phyloP scores from a whole-genome alignment of 306 rosid genomes.

The Coriaria nepalensis region DNA sequence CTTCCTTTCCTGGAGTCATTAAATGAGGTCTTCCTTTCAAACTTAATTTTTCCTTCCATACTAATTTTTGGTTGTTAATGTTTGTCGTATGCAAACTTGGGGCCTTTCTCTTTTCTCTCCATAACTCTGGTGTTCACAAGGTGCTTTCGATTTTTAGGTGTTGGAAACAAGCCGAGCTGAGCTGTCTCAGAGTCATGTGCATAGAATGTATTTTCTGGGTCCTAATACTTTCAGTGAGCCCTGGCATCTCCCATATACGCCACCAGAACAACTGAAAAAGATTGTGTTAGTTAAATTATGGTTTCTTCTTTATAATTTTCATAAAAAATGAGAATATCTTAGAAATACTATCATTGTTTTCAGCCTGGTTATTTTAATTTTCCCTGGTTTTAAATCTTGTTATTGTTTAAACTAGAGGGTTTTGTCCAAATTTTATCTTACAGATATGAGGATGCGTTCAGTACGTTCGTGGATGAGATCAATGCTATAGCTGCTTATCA shows the following conservation, averaged over 20 bases:
- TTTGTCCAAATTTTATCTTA: no score
- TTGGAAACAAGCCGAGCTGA: slow-evolving; percentile 97
- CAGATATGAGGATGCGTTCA: slow-evolving; percentile 90
- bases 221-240: slow-evolving; percentile 94
- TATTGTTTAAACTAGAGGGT: no score
- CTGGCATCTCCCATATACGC: slow-evolving; percentile 89
- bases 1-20: slow-evolving; percentile 93
- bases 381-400: no score
- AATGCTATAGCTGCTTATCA: slow-evolving; percentile 85
- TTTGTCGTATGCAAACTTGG: no score
- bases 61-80: no score
- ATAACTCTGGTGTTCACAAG: no score
- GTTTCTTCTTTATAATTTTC: no score
- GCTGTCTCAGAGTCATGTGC: slow-evolving; percentile 93
- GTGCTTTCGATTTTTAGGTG: slow-evolving; percentile 38
- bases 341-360: no score
- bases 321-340: no score
- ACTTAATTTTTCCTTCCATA: no score
- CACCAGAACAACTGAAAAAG: slow-evolving; percentile 82
- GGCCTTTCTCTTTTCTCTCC: no score
- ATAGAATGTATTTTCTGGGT: slow-evolving; percentile 95
- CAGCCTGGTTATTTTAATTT: no score
- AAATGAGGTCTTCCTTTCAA: slow-evolving; percentile 60
- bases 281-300: slow-evolving; percentile 73
- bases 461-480: slow-evolving; percentile 81